Evolutionary conservation across 176 grass and related monocot species (phyloP), one percentile per base, ranked within the genome.

Genomic region (Pharus latifolius): DNA sequence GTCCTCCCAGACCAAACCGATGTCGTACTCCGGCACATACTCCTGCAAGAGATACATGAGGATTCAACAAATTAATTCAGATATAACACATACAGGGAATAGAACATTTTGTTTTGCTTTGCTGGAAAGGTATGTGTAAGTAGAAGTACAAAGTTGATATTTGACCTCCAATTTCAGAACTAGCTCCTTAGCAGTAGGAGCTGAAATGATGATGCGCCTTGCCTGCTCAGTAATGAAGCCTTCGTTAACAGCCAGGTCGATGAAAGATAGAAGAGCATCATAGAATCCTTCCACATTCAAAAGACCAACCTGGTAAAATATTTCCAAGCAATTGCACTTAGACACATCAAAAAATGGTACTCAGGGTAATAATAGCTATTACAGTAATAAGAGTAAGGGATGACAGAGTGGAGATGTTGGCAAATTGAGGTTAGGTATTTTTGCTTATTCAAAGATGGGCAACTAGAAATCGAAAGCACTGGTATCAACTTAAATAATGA

Each of bases 281-380:
- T 99, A 99, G 68, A 99, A 99, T 4, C 90, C 90, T 8, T 99
- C 96, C 10, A 95, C 90, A 31, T 95, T 99, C 73, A 99, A 68
- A 26, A 99, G 76, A 2, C 96, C 96, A 20, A 99, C 96, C 96
- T 99, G 74, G 19, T 18, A 74, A 50, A 17, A 65, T 37, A 45
- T 49, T 66, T 48, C 14, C 24, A 49, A 37, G 26, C 33, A 22
- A 17, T 80, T 35, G 26, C 35, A 17, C 35, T 9, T 9, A 38
- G 35, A 9, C 8, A 38, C 4, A 38, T 5, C 35, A 4, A 38
- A 38, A 38, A 38, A 38, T 4, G 9, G 35, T 9, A 38, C 4
- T 38, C 8, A 5, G 35, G 6, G 9, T 38, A 38, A 38, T 4
- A 38, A 38, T 38, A 9, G 35, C n/a, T n/a, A 38, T 38, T 38